Evolutionary conservation across 768 basidiomycete genomes (phyloP).

Genomic region (Termitomyces sp.): DNA sequence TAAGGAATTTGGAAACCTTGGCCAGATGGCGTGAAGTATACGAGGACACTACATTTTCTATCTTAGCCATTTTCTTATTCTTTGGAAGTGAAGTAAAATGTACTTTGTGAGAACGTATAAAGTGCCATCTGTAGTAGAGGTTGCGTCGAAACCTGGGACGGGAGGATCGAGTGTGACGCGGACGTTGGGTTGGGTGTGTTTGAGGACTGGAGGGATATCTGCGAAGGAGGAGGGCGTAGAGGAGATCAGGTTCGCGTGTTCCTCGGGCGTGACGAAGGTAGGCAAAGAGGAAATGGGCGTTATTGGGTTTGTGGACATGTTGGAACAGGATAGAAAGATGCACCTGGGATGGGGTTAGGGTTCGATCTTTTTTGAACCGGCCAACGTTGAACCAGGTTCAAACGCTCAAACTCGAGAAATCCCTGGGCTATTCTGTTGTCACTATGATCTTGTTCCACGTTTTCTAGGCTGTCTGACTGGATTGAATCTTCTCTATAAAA

Average conservation of each 20-base stretch:
- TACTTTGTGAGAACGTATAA: conserved; percentile 89
- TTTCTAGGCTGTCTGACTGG: no score
- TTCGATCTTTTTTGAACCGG: neutral
- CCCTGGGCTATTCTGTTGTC: no score
- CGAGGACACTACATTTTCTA: conserved; percentile 55
- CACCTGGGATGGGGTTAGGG: conserved; percentile 19
- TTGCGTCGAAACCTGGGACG: conserved; percentile 51
- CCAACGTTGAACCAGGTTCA: no score
- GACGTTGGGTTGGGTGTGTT: conserved; percentile 71
- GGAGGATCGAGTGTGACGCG: conserved; percentile 67
- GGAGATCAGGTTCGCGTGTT: conserved; percentile 63
- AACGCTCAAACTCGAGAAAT: no score
- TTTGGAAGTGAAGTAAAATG: neutral
- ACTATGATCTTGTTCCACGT: no score
- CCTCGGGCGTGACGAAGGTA: conserved; percentile 46
- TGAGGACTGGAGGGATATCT: conserved; percentile 81
- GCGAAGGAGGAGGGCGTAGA: conserved; percentile 83
- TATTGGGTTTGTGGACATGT: conserved; percentile 21
- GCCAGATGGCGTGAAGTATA: conserved; percentile 47
- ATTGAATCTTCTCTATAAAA: no score
- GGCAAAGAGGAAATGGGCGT: conserved; percentile 34
- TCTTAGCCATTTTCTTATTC: conserved; percentile 7
- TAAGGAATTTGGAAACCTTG: conserved; percentile 62
- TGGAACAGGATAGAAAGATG: neutral
- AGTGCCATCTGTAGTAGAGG: conserved; percentile 56